Base-by-base conservation (phyloP, 2,329 filamentous ascomycete species). In the Claviceps maximensis region DNA sequence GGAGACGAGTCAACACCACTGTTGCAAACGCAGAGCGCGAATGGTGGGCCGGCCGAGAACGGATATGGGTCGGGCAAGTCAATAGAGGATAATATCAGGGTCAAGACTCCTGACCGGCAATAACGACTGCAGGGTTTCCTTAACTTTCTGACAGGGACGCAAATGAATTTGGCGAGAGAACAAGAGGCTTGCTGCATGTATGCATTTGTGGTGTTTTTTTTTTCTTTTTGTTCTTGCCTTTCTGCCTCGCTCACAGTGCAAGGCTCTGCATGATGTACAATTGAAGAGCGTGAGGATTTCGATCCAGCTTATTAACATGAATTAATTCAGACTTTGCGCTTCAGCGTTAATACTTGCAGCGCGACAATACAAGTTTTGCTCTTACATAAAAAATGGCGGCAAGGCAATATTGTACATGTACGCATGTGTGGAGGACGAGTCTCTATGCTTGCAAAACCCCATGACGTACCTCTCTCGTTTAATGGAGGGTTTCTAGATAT, bases 361-460 rank as follows among this genome's bases (percentile, higher is more conserved):
- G 17, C 33, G 36, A 38, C 15, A 17, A 25, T n/a, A n/a, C n/a
- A 25, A 45, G 4, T 13, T 17, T 27, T 27, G 42, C 42, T 45
- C 21, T 25, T 9, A 53, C 25, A 17, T 59, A 64, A 54, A 63
- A 61, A 50, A 59, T 60, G 40, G 63, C 61, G n/a, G 13, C 15
- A 6, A n/a, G 12, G 33, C 13, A 17, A 17, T 38, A 38, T 38
- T 2, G 33, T 7, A 33, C 31, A 33, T 33, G 29, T 4, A 31
- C 29, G n/a, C n/a, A n/a, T 31, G 29, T 10, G 2, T 17, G 7
- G 2, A 38, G 2, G 15, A 7, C 33, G 13, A 38, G 4, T 38
- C 13, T 38, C 13, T 17, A 38, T 15, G 13, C 33, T 4, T 38
- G 33, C 33, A 6, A 17, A 4, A 17, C 15, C 15, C 13, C 33